Percentiles rank a stretch among this genome's conserved stretches.
These are phyloP conservation scores for Nakataea oryzae DNA, from an alignment of 2,329 filamentous ascomycete species.

Conservation along the genomic window DNA sequence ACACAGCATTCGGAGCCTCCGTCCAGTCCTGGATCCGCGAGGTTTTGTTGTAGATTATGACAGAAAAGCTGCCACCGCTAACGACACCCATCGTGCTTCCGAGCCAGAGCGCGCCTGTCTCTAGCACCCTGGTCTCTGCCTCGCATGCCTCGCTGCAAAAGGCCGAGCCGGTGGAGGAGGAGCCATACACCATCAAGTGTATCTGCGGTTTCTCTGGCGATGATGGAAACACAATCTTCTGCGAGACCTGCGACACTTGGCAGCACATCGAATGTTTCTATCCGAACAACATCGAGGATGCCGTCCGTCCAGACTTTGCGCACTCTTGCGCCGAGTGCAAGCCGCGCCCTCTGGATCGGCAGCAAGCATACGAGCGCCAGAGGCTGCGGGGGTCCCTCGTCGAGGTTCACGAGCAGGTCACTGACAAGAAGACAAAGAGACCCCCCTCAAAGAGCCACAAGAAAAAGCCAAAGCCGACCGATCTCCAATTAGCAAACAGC, in stretches of 20 bases:
- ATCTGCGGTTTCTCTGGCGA: constrained; percentile 90
- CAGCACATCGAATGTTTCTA: constrained; percentile 98
- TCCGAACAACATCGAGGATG: constrained; percentile 57
- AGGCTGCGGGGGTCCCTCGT: constrained; percentile 41
- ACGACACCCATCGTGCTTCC: constrained; percentile 45
- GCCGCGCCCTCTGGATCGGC: constrained; percentile 62
- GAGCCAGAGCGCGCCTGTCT: constrained; percentile 36
- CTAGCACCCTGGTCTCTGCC: constrained; percentile 24
- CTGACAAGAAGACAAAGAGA: constrained; percentile 65
- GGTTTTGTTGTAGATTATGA: constrained; percentile 47
- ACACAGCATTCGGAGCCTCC: constrained; percentile 16
- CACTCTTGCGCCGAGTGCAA: constrained; percentile 88
- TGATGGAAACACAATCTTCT: constrained; percentile 95
- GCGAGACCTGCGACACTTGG: constrained; percentile 93
- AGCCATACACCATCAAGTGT: constrained; percentile 94
- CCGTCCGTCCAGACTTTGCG: constrained; percentile 59
- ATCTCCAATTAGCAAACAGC: constrained; percentile 54
- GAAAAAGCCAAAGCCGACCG: constrained; percentile 71
- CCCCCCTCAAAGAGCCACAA: constrained; percentile 72
- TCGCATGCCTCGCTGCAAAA: constrained; percentile 31
- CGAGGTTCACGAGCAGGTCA: constrained; percentile 29
- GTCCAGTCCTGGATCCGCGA: constrained; percentile 23
- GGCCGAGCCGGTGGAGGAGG: constrained; percentile 56
- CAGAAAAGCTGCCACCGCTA: constrained; percentile 43
- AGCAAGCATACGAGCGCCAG: constrained; percentile 66